phyloP scores from a whole-genome alignment of 805 yeast species.

The Suhomyces tanzawaensis region DNA sequence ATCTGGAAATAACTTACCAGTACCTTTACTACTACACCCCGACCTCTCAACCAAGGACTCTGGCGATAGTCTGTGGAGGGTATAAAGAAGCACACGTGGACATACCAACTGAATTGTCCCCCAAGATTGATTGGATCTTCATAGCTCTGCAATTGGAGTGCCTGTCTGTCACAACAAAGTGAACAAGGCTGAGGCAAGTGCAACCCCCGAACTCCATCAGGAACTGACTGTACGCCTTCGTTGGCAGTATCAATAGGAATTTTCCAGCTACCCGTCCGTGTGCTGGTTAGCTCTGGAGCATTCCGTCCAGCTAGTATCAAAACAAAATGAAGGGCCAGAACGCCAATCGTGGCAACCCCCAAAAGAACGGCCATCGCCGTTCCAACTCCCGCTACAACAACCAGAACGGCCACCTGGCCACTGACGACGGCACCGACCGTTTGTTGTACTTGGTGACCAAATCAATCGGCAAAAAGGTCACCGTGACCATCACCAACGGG shows the following conservation, averaged over 20 bases:
- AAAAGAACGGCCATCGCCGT: constrained; percentile 25
- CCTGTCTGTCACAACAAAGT: too few species aligned
- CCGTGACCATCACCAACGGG: constrained; percentile 63
- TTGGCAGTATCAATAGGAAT: too few species aligned
- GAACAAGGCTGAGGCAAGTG: too few species aligned
- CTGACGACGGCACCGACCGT: constrained; percentile 43
- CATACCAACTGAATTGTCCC: background rate
- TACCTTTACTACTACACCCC: background rate
- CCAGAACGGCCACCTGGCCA: background rate
- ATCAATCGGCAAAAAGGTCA: constrained; percentile 54
- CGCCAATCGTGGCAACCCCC: constrained; percentile 14
- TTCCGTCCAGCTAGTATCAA: too few species aligned
- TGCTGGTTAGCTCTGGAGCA: too few species aligned
- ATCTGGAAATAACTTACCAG: background rate
- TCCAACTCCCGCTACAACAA: constrained; percentile 18
- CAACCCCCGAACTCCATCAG: too few species aligned
- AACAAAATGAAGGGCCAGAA: constrained; percentile 22
- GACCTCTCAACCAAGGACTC: background rate
- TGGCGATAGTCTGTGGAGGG: background rate
- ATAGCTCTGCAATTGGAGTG: too few species aligned
- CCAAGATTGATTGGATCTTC: background rate
- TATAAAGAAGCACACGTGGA: background rate
- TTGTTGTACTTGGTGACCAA: constrained; percentile 46
- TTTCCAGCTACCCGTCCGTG: too few species aligned
- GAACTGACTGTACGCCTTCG: too few species aligned